These are phyloP conservation scores for Xylariaceae sp. DNA, from an alignment of 2,329 filamentous ascomycete species.

Conservation along the genomic window DNA sequence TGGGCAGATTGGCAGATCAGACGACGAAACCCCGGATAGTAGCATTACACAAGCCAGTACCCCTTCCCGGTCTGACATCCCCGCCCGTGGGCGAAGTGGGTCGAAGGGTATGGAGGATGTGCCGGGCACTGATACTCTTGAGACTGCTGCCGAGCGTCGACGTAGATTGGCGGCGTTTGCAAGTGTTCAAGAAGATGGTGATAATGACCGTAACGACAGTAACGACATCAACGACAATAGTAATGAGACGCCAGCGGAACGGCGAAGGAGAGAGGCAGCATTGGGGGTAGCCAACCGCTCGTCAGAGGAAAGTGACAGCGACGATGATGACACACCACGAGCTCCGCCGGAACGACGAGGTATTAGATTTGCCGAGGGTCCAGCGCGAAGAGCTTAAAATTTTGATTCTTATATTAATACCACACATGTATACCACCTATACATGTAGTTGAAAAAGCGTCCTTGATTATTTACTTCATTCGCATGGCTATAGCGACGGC, in stretches of 20 bases:
- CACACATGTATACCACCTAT: neutral
- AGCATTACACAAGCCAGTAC: constrained; percentile 30
- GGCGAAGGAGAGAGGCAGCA: constrained; percentile 68
- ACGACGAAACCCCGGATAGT: constrained; percentile 21
- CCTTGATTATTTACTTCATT: neutral
- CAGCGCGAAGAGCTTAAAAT: constrained; percentile 26
- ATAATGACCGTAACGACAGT: constrained; percentile 12
- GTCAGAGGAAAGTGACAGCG: constrained; percentile 46
- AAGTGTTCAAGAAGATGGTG: constrained; percentile 40
- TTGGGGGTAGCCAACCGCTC: constrained; percentile 53
- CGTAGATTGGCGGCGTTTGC: constrained; percentile 56
- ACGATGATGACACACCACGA: constrained; percentile 55
- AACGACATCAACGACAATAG: constrained; percentile 50
- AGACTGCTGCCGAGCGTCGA: constrained; percentile 67
- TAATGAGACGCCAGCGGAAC: constrained; percentile 68
- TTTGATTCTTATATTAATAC: neutral
- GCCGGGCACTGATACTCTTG: constrained; percentile 43
- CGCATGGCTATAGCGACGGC: constrained; percentile 8
- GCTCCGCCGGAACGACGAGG: constrained; percentile 51
- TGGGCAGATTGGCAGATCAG: neutral
- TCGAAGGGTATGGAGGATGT: constrained; percentile 20
- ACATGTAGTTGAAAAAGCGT: neutral
- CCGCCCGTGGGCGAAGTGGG: constrained; percentile 25
- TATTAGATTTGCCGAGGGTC: constrained; percentile 57
- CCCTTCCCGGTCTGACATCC: constrained; percentile 12